Base-by-base conservation (phyloP, 306 rosid genomes). In the Prunus mira region DNA sequence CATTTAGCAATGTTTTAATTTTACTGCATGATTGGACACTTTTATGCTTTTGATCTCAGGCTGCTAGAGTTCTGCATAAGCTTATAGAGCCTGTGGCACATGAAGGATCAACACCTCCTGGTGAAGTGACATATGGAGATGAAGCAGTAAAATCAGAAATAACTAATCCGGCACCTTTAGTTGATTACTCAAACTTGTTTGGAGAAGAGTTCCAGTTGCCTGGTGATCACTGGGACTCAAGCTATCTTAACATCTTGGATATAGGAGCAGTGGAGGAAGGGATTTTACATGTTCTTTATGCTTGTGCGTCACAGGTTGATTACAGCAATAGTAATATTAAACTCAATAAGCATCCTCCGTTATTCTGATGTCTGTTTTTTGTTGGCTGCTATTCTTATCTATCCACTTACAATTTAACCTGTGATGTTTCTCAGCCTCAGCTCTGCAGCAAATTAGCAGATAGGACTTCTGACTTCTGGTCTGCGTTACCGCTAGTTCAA, bases 291-390 rank as follows among this genome's bases (percentile, higher is more conserved):
- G 86, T 93, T 82, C 93, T 93, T 74, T 93, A 86, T 90, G 91
- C 93, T 79, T 91, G 93, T 81, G 97, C 96, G 27, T 89, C 97
- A 45, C 98, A 93, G 97, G 98, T 93, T 87, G 56, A 68, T 84
- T 67, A 50, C 86, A 32, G 65, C 65, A 22, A 75, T 79, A 61
- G 57, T 84, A 81, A 78, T 78, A 72, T 63, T 64, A 65, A 67
- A 70, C 65, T 78, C 72, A 19, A 58, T 58, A 52, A 14, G 47
- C 38, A 32, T 47, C 15, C 15, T 83, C 27, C 38, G 22, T 46
- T 22, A 71, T 74, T 80, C 73, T 74, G 65, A 67, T 85, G 15
- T 52, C 20, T 67, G 3, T 74, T 57, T 66, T 65, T 46, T 60
- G 41, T 67, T 57, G 41, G 56, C 56, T 69, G 73, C 65, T 43